Evolutionary conservation across 1,139 yeast genomes (phyloP).

Genomic region (Hansenula lynferdii): DNA sequence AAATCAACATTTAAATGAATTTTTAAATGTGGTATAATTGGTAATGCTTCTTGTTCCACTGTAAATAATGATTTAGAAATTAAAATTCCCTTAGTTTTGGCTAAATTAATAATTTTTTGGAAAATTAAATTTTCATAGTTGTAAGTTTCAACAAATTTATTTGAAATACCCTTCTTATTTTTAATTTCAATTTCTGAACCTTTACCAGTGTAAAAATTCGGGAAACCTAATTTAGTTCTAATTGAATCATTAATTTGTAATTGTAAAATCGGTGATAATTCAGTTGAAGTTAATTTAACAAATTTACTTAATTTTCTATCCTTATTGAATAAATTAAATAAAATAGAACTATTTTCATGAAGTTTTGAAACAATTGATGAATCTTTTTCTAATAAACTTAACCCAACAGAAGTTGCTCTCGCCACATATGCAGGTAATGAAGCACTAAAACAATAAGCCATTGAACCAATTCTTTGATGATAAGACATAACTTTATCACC

Average conservation of each 20-base stretch:
- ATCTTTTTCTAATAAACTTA: slow-evolving; percentile 43
- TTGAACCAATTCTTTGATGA: slow-evolving; percentile 88
- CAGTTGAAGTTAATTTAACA: slow-evolving; percentile 51
- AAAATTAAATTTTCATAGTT: slow-evolving; percentile 59
- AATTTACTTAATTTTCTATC: slow-evolving; percentile 29
- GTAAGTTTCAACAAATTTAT: slow-evolving; percentile 34
- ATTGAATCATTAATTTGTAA: slow-evolving; percentile 43
- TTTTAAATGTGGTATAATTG: slow-evolving; percentile 70
- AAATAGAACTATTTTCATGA: slow-evolving; percentile 29
- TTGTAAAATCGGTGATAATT: slow-evolving; percentile 65
- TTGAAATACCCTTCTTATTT: slow-evolving; percentile 25
- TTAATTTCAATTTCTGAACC: slow-evolving; percentile 22
- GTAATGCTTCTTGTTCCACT: slow-evolving; percentile 70
- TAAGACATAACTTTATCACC: slow-evolving; percentile 82
- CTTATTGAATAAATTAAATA: slow-evolving; percentile 33
- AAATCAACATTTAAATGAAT: slow-evolving; percentile 55
- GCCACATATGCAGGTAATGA: slow-evolving; percentile 93
- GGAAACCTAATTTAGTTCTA: slow-evolving; percentile 20
- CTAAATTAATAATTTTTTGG: slow-evolving; percentile 56
- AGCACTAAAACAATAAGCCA: slow-evolving; percentile 92
- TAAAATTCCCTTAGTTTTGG: slow-evolving; percentile 48
- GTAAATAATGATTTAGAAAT: slow-evolving; percentile 68
- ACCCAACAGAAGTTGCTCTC: slow-evolving; percentile 58
- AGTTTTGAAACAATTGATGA: slow-evolving; percentile 29
- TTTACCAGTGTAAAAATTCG: slow-evolving; percentile 18